Base-by-base conservation (phyloP, 768 basidiomycete genomes). In the Tylopilus subfusipes region DNA sequence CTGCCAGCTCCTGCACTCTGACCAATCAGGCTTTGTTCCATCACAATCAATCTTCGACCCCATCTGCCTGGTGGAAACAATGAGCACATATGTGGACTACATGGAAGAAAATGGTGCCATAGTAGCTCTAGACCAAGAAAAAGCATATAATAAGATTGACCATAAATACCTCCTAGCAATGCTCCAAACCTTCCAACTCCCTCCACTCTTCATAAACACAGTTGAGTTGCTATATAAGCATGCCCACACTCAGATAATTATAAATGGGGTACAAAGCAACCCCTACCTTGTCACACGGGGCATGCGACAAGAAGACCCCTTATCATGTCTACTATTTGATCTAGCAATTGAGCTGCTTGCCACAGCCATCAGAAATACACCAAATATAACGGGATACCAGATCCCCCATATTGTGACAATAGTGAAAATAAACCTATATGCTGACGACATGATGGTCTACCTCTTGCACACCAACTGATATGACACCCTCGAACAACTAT, bases 21-120 rank as follows among this genome's bases (percentile, higher is more conserved):
- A 72, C 61, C 76, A 77, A 55, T 68, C 75, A 0, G 76, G 76
- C 0, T 79, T 79, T 24, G 60, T 79, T 0, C 62, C 52, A 5
- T 19, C 2, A 0, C 21, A 72, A 8, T 52, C 54, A 0, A 74
- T 78, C 5, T 56, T 53, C 0, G 66, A 78, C 62, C 72, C 74
- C 0, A 73, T 66, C 0, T 21, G 63, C 1, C 65, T 75, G 0
- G 51, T 64, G 0, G 52, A 69, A 29, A 14, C 62, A 0, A 63
- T 76, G 25, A 59, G 70, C 0, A 27, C 63, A 9, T 53, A 47
- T 1, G 21, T 29, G 0, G 21, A 53, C 0, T 64, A 64, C 9
- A 60, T 57, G n/a, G 61, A 66, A 30, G 52, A 53, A 39, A 58
- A 75, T 25, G 65, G 74, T 0, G 22, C 46, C 0, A 71, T 76